Conservation (phyloP, 2,329 filamentous ascomycete species). For the Neonectria punicea region DNA sequence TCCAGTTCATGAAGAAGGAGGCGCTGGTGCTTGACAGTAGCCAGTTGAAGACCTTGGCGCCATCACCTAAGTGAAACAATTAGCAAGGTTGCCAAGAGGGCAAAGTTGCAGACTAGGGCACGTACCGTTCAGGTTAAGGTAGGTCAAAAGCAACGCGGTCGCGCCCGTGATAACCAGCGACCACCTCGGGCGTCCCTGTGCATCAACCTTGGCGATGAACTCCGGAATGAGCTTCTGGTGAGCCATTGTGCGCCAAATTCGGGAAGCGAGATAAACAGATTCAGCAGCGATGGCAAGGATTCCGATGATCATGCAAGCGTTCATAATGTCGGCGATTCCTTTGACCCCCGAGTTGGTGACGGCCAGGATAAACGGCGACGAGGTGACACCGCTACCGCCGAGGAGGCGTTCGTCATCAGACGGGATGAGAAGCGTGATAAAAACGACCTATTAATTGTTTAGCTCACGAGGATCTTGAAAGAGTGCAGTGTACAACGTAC, state of each 20-base stretch:
- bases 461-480: too few species aligned
- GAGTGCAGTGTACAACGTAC: too few species aligned
- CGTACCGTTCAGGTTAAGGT: slow-evolving; percentile 20
- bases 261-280: slow-evolving; percentile 18
- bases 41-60: slow-evolving; percentile 30
- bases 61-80: slow-evolving; percentile 5
- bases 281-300: slow-evolving; percentile 29
- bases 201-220: slow-evolving; percentile 9
- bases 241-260: slow-evolving; percentile 19
- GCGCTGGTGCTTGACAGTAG: slow-evolving; percentile 33
- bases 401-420: too few species aligned
- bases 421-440: too few species aligned
- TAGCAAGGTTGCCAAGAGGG: neutral
- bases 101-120: neutral
- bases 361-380: slow-evolving; percentile 29
- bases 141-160: neutral
- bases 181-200: slow-evolving; percentile 21
- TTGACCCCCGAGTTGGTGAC: slow-evolving; percentile 20
- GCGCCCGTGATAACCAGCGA: slow-evolving; percentile 19
- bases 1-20: slow-evolving; percentile 35
- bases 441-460: too few species aligned
- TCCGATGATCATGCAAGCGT: slow-evolving; percentile 35
- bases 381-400: too few species aligned
- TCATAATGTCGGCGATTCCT: slow-evolving; percentile 29
- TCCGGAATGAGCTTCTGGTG: slow-evolving; percentile 14